phyloP scores from a whole-genome alignment of 352 stramenopile species.

The Pythium dissotocum region DNA sequence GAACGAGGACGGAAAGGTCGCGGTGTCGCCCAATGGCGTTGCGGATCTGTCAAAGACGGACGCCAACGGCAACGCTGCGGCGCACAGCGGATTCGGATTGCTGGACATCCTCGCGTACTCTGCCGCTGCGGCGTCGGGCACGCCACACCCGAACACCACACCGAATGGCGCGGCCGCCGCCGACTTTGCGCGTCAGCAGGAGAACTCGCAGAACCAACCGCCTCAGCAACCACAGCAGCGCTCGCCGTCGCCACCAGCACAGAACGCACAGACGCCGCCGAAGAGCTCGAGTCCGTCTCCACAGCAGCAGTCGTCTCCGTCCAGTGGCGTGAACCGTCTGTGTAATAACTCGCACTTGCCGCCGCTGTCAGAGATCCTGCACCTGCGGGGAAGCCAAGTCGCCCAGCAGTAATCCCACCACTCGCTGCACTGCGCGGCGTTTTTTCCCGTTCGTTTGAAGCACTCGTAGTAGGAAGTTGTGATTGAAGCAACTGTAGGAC shows the following conservation, averaged over 20 bases:
- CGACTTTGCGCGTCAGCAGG: constrained; percentile 24
- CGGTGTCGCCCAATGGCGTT: constrained; percentile 56
- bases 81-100: constrained; percentile 45
- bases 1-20: constrained; percentile 38
- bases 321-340: constrained; percentile 26
- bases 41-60: constrained; percentile 44
- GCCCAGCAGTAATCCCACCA: constrained; percentile 21
- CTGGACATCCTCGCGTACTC: constrained; percentile 76
- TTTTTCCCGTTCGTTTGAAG: constrained; percentile 9
- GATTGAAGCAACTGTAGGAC: constrained; percentile 30
- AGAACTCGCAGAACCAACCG: constrained; percentile 23
- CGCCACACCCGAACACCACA: constrained; percentile 1
- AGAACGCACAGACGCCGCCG: not conserved
- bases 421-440: not conserved
- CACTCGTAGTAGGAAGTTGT: constrained; percentile 29
- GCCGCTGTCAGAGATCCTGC: constrained; percentile 70
- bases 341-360: constrained; percentile 59
- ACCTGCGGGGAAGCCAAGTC: constrained; percentile 50
- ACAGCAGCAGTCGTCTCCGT: constrained; percentile 9
- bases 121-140: constrained; percentile 47
- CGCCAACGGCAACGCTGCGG: constrained; percentile 20
- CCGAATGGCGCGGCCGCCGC: constrained; percentile 25
- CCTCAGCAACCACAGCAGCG: constrained; percentile 10
- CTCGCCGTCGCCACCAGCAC: not conserved
- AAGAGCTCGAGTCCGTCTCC: constrained; percentile 19